phyloP scores from a whole-genome alignment of 345 rosid species.

The Syzygium oleosum region DNA sequence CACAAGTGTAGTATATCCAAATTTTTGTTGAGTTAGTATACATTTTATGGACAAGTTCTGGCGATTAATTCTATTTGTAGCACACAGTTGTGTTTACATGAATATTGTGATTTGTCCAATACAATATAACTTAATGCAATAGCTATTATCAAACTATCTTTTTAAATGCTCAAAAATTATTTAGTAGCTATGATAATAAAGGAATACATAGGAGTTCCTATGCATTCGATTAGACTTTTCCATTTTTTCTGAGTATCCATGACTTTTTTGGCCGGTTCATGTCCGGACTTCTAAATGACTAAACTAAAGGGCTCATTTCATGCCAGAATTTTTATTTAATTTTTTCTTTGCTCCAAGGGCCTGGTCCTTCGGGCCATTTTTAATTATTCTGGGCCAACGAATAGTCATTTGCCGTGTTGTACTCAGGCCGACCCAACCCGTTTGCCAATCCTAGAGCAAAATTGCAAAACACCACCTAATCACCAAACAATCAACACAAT shows the following conservation, averaged over 20 bases:
- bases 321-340: no score
- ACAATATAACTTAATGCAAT: neutral
- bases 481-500: neutral
- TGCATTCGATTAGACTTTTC: neutral
- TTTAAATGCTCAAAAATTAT: neutral
- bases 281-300: no score
- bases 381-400: neutral
- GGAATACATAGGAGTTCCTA: neutral
- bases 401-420: neutral
- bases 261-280: neutral
- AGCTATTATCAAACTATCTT: no score
- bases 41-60: rapidly evolving
- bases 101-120: neutral
- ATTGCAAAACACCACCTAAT: neutral
- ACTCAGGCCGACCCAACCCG: neutral
- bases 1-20: neutral
- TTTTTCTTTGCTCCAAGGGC: neutral
- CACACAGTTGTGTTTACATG: rapidly evolving
- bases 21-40: neutral
- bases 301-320: neutral
- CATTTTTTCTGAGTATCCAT: neutral
- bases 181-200: neutral
- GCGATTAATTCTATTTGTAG: neutral
- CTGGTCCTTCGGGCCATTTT: neutral
- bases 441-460: neutral